Conservation (phyloP, 345 rosid species). For the Gossypium mustelinum region DNA sequence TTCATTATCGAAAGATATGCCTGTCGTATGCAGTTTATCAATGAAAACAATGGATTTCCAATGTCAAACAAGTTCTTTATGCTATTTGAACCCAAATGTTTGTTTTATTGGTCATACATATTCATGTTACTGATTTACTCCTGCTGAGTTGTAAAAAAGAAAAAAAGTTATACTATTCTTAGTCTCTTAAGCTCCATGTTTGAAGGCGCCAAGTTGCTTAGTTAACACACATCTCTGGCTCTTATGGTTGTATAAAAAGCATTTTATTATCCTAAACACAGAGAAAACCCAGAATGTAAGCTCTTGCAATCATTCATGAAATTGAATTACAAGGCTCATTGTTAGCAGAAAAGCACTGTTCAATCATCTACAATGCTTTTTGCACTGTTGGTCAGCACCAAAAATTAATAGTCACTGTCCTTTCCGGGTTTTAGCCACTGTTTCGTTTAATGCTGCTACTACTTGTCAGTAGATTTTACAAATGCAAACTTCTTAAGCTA, state of each 20-base stretch:
- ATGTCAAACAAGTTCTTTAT: not conserved
- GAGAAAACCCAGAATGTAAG: not conserved
- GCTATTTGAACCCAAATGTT: no score
- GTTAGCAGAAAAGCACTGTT: not conserved
- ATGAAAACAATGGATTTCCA: not conserved
- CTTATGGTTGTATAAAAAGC: no score
- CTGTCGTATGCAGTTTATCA: not conserved
- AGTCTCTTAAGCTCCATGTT: not conserved
- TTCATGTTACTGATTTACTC: no score
- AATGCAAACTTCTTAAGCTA: not conserved
- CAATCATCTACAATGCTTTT: not conserved
- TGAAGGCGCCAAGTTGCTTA: not conserved
- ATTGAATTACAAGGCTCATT: not conserved
- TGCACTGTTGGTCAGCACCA: no score
- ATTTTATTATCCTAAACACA: not conserved
- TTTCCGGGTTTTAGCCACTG: not conserved
- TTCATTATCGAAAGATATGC: not conserved
- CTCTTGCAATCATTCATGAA: not conserved
- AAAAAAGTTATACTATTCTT: not conserved
- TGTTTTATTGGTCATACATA: no score
- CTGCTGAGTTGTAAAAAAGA: no score
- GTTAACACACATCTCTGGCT: not conserved
- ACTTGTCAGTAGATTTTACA: not conserved
- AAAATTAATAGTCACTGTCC: not conserved
- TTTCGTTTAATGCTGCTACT: not conserved